phyloP scores from a whole-genome alignment of 2,329 filamentous ascomycete genomes.

The Stemphylium lycopersici region DNA sequence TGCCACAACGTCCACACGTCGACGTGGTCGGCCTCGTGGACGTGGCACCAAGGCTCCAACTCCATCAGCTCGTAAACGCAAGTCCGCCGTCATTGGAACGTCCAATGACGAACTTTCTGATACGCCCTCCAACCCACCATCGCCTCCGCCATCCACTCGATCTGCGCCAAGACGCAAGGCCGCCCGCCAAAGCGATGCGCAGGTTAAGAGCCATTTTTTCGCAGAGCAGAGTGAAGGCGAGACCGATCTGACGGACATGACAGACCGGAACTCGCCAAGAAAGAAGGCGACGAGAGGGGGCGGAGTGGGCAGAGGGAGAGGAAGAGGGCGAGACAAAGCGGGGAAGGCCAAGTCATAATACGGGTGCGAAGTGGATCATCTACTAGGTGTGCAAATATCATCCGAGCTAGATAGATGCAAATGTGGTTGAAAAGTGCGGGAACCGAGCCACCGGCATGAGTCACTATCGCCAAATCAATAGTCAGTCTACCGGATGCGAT shows the following conservation, averaged over 20 bases:
- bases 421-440: not conserved
- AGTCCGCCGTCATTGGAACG: constrained; percentile 9
- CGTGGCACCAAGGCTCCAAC: constrained; percentile 14
- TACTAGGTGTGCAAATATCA: not conserved
- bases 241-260: constrained; percentile 39
- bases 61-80: constrained; percentile 13
- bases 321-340: constrained; percentile 13
- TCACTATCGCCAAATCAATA: not conserved
- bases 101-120: constrained; percentile 20
- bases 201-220: constrained; percentile 45
- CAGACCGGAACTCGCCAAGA: constrained; percentile 29
- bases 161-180: constrained; percentile 33
- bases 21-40: constrained; percentile 1
- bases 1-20: not conserved
- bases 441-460: not conserved
- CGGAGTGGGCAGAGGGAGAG: constrained; percentile 12
- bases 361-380: not conserved
- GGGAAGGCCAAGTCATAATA: constrained; percentile 8
- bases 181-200: constrained; percentile 36
- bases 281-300: constrained; percentile 12
- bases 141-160: constrained; percentile 15
- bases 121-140: constrained; percentile 10
- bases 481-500: not conserved
- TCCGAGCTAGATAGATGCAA: not conserved
- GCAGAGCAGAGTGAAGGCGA: constrained; percentile 39